Evolutionary conservation across 257 asterid species (phyloP), one percentile per base, ranked within the genome.

Genomic region (Striga asiatica): DNA sequence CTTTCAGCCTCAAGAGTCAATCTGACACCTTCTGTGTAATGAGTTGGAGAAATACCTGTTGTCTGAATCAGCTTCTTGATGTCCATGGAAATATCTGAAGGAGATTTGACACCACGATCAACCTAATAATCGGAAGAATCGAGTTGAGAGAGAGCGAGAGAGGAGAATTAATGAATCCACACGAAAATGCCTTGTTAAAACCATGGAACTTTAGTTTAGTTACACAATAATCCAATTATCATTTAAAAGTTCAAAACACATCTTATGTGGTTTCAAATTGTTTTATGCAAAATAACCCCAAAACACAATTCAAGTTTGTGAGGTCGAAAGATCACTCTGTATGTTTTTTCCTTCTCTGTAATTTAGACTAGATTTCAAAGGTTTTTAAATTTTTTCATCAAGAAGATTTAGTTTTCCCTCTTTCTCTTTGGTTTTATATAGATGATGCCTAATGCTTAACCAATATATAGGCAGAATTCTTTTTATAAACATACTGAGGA

Each of bases 61-160:
- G 65, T 70, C 71, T 77, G 86, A 66, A 78, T 67, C 64, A 87
- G 77, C 78, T 79, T 87, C 27, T 54, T 74, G 54, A 78, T 82
- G 61, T 87, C 81, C 98, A 87, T 87, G 71, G 98, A 91, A 64
- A 87, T 91, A 57, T 91, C 98, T 4, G 80, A 55, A 12, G 98
- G 98, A 37, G 94, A 91, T 64, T 72, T 87, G 18, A 91, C 94
- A 4, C 98, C 96, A 18, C 98, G 95, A 69, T 91, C 88, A 42
- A 91, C 84, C 96, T 91, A 61, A 34, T 60, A 28, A 71, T 65
- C 6, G 7, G 28, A 60, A 55, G 27, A 38, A 18, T 28, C 22
- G n/a, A 66, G 58, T 16, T 54, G 18, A 16, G 56, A 9, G 35
- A 11, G n/a, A n/a, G n/a, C 8, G 18, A 24, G 8, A 6, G 34